These are phyloP conservation scores for Ustulina deusta DNA, from an alignment of 2,329 filamentous ascomycete genomes.

Conservation along the genomic window DNA sequence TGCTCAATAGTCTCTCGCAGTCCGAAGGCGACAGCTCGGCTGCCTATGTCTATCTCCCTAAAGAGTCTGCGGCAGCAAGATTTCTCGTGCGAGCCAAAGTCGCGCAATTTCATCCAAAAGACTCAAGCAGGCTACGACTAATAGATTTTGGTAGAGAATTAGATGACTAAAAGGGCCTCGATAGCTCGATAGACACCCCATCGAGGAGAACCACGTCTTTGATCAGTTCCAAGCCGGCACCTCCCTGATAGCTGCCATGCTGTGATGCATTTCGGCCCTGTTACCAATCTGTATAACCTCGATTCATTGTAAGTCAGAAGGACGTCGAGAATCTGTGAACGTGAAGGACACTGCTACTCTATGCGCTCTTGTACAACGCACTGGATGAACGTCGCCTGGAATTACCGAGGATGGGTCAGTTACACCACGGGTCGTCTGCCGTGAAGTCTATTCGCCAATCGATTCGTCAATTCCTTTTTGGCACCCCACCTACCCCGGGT, in stretches of 20 bases:
- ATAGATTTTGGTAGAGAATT: conserved; percentile 74
- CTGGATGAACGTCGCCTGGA: not conserved
- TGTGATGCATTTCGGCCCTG: not conserved
- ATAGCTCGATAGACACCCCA: conserved; percentile 3
- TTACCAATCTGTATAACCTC: not conserved
- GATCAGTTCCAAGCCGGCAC: not conserved
- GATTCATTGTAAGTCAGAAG: not conserved
- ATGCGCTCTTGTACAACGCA: not conserved
- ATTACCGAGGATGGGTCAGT: not conserved
- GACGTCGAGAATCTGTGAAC: not conserved
- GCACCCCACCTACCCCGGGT: conserved; percentile 20
- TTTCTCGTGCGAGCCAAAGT: conserved; percentile 75
- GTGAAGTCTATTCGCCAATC: conserved; percentile 44
- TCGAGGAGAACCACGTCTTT: not conserved
- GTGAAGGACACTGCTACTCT: not conserved
- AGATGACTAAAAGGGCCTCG: conserved; percentile 58
- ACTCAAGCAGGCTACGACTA: conserved; percentile 69
- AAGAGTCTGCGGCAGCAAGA: conserved; percentile 71
- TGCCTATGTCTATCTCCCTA: conserved; percentile 68
- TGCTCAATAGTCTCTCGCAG: conserved; percentile 69
- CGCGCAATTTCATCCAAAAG: conserved; percentile 73
- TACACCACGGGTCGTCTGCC: not conserved
- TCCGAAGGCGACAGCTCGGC: conserved; percentile 66
- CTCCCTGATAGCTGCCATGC: not conserved
- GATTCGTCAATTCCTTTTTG: conserved; percentile 44